Evolutionary conservation across 148 eudicot species (phyloP), one percentile per base, ranked within the genome.

Genomic region (Pharnaceum exiguum): DNA sequence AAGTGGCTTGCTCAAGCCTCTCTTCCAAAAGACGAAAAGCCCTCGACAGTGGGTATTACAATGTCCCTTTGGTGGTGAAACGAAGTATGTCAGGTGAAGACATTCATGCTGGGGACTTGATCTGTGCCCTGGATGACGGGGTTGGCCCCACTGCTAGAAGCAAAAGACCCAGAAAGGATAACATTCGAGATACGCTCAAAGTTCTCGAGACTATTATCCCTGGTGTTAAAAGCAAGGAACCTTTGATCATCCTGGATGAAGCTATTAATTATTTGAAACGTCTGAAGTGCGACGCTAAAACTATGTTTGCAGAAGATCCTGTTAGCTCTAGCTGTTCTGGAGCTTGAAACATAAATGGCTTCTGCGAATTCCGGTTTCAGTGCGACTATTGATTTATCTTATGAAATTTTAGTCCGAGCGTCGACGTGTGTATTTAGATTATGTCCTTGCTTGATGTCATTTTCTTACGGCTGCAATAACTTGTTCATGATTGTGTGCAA

Each of bases 231-330:
- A 65, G 62, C 71, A 65, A 81, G 35, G 79, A 83, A 43, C 89
- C 95, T 18, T 37, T 83, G 30, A 38, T 62, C 70, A 68, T 86
- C 70, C 75, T 86, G 26, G 95, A 86, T 38, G 68, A 79, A 63
- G 89, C 94, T 19, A 82, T 86, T n/a, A 38, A 18, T 42, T 77
- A 78, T 68, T 64, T 86, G 77, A 83, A 81, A 59, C 51, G 67
- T 36, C 62, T 87, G 75, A 81, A 74, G 72, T 55, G 39, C 52
- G 69, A 84, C 38, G 89, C 77, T n/a, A 58, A 75, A 55, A 48
- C 78, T 33, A 48, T 74, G 24, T 75, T 66, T 18, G 18, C 54
- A 26, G 74, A 55, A 43, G 72, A 68, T 4, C 50, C 27, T 5
- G 64, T 66, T 36, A 50, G 54, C 55, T 71, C 76, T 8, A 39